A percentile compares a stretch with the other conserved stretches of the same genome.
Conservation (phyloP, 2,329 filamentous ascomycete genomes). For the Trichocomaceae sp. region DNA sequence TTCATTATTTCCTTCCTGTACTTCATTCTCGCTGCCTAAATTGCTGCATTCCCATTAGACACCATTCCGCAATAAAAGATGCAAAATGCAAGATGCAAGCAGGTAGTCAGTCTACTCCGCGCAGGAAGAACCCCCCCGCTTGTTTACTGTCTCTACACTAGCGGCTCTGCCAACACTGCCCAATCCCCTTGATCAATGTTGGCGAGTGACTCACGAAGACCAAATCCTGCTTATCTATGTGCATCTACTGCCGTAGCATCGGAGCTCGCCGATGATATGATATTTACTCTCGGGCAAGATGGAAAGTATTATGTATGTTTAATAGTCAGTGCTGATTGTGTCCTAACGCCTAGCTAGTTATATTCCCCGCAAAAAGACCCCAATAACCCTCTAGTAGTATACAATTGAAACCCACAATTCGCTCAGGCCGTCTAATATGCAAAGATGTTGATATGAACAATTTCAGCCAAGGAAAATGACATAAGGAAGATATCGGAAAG, state of each 20-base stretch:
- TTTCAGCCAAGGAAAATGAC: background rate
- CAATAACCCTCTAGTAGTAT: background rate
- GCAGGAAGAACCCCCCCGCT: background rate
- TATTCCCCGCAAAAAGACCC: background rate
- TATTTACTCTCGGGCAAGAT: too few species aligned
- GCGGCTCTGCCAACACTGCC: background rate
- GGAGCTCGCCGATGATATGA: conserved; percentile 2
- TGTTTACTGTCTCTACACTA: background rate
- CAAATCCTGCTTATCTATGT: background rate
- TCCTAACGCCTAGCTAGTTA: background rate
- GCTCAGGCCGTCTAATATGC: background rate
- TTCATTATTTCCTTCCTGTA: background rate
- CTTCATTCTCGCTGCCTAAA: background rate
- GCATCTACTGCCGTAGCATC: too few species aligned
- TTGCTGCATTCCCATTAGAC: background rate
- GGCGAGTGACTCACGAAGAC: background rate
- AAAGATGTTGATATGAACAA: background rate
- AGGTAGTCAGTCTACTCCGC: background rate
- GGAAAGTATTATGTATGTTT: background rate
- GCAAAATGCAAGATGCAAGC: background rate
- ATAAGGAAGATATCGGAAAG: background rate
- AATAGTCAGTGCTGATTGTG: background rate
- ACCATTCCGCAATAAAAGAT: background rate
- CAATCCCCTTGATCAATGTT: background rate
- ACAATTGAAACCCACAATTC: background rate